phyloP scores from a whole-genome alignment of 2,329 filamentous ascomycete genomes.

The Xylariales sp. region DNA sequence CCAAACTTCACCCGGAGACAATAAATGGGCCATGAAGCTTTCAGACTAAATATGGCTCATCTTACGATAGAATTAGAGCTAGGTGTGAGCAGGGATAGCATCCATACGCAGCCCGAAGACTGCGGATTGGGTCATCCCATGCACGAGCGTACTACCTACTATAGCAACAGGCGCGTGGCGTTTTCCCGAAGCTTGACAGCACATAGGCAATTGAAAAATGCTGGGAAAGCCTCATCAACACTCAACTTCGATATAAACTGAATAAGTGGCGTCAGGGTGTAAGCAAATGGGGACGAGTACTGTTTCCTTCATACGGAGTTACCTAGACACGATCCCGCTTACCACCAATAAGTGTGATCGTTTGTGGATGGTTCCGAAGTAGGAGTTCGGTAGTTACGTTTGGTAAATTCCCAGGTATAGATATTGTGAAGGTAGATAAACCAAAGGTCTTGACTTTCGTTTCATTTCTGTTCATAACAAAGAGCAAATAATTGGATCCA shows the following conservation, averaged over 20 bases:
- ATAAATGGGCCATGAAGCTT: slow-evolving; percentile 13
- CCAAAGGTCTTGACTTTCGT: slow-evolving; percentile 17
- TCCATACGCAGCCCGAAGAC: slow-evolving; percentile 12
- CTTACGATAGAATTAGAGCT: slow-evolving; percentile 26
- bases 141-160: slow-evolving; percentile 6
- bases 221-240: slow-evolving; percentile 4
- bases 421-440: slow-evolving; percentile 27
- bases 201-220: slow-evolving; percentile 1
- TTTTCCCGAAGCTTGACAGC: background rate
- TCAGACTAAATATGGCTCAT: slow-evolving; percentile 1
- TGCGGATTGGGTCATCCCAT: slow-evolving; percentile 14
- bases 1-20: slow-evolving; percentile 16
- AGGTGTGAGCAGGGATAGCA: slow-evolving; percentile 6
- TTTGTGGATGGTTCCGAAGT: slow-evolving; percentile 6
- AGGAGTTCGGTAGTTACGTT: slow-evolving; percentile 2
- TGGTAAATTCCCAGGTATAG: slow-evolving; percentile 19
- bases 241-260: slow-evolving; percentile 9
- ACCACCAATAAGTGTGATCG: background rate
- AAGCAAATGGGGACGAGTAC: slow-evolving; percentile 1
- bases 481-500: slow-evolving; percentile 27
- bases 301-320: background rate
- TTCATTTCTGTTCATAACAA: slow-evolving; percentile 16
- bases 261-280: background rate
- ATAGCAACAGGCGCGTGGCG: slow-evolving; percentile 7
- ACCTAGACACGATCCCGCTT: background rate